These are phyloP conservation scores for Phanerodontia chrysosporium DNA, from an alignment of 768 basidiomycete genomes.

Conservation along the genomic window DNA sequence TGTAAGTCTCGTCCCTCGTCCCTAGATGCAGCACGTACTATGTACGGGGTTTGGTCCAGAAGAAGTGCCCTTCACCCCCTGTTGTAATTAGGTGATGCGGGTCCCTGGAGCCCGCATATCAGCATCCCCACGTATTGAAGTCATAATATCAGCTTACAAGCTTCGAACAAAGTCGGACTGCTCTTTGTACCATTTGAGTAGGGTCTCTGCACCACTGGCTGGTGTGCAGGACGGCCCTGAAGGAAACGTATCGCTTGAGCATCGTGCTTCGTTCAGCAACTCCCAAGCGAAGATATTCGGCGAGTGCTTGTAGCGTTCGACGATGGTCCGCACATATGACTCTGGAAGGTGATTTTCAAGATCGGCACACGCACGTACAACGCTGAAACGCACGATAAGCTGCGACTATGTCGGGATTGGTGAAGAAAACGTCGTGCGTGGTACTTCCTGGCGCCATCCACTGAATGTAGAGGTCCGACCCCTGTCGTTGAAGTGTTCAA, in stretches of 20 bases:
- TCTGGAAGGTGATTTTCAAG: not conserved
- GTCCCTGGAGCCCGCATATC: slow-evolving; percentile 32
- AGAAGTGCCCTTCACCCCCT: slow-evolving; percentile 56
- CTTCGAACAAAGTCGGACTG: slow-evolving; percentile 48
- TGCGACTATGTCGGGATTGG: slow-evolving; percentile 22
- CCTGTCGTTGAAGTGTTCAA: slow-evolving; percentile 30
- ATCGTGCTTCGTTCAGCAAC: slow-evolving; percentile 54
- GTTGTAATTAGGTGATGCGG: slow-evolving; percentile 51
- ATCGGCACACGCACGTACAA: too few species aligned
- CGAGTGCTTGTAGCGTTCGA: slow-evolving; percentile 27
- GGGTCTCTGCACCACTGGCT: slow-evolving; percentile 33
- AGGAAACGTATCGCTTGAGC: slow-evolving; percentile 45
- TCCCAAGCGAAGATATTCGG: slow-evolving; percentile 31
- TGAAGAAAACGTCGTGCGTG: slow-evolving; percentile 30
- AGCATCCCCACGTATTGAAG: not conserved
- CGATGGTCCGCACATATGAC: slow-evolving; percentile 21
- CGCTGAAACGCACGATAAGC: slow-evolving; percentile 30
- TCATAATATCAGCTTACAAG: slow-evolving; percentile 33
- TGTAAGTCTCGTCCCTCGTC: not conserved
- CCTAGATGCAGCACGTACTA: slow-evolving; percentile 20
- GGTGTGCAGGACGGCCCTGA: slow-evolving; percentile 45
- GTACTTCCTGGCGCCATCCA: slow-evolving; percentile 23
- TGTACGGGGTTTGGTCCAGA: slow-evolving; percentile 37
- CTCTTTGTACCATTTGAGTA: slow-evolving; percentile 47
- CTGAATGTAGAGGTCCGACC: slow-evolving; percentile 27